These are phyloP conservation scores for Pseudopediastrum boryanum DNA, from an alignment of 139 green algal genomes.

Conservation along the genomic window DNA sequence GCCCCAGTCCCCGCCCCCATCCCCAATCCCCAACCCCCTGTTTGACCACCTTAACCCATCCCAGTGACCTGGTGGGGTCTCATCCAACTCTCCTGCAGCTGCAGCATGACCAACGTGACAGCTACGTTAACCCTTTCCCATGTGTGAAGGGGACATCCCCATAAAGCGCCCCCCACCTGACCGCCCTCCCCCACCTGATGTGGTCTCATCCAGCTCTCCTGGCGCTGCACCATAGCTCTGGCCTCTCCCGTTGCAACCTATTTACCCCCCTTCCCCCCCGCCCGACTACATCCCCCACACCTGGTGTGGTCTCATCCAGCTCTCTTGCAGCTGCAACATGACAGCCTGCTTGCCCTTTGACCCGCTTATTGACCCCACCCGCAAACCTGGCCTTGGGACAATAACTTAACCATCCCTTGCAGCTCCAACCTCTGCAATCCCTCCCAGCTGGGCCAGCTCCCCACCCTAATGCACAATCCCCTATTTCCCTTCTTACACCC, in stretches of 20 bases:
- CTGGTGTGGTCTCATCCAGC: too few relatives aligned
- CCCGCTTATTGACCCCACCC: neutral
- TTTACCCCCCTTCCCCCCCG: too few relatives aligned
- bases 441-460: neutral
- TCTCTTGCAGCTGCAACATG: too few relatives aligned
- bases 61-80: slow-evolving; percentile 66
- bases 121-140: too few relatives aligned
- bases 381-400: neutral
- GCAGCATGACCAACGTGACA: neutral
- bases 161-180: neutral
- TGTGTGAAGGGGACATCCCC: neutral
- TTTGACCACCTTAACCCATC: too few relatives aligned
- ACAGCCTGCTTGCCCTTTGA: neutral
- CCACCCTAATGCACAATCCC: neutral
- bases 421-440: neutral
- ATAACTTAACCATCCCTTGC: neutral
- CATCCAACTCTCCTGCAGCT: too few relatives aligned
- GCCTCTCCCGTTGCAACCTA: neutral
- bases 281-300: slow-evolving; percentile 24
- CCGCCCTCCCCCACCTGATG: neutral
- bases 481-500: neutral
- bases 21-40: neutral
- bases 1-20: too few relatives aligned
- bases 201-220: neutral
- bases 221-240: too few relatives aligned